Base-by-base conservation (phyloP, 2,329 filamentous ascomycete species). In the Aspergillaceae sp. region DNA sequence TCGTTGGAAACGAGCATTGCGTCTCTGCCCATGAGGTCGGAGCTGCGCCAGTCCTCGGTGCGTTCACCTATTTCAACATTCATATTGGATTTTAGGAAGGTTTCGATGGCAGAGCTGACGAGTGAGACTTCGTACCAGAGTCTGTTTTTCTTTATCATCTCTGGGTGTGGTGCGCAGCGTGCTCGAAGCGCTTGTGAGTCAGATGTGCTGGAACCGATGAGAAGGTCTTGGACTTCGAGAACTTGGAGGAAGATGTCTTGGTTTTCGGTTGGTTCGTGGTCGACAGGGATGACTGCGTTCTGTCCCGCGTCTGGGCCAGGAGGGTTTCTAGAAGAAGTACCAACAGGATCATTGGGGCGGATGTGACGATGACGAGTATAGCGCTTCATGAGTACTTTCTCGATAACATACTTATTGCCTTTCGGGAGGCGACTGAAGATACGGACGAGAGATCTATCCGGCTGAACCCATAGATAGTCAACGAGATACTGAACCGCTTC, bases 181-280 rank as follows among this genome's bases (percentile, higher is more conserved):
- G 61, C 62, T 33, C 60, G 59, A 29, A 65, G 51, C 3, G 57
- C 50, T 9, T 51, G 49, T 8, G 51, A 50, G 36, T 65, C 59
- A 1, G 49, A 40, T 1, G 48, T 36, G 33, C 52, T 48, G 32
- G 53, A 45, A 7, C 54, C 57, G 35, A 61, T 53, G 2, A 60
- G 36, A 5, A 72, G 56, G 29, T 64, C 61, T 47, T 71, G 69
- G 4, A 63, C 55, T 48, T 72, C 69, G 2, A 55, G 65, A 8
- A 70, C 51, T 47, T 68, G 63, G 1, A 67, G 50, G 45, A 58
- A 59, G 28, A 60, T 54, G 10, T 59, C 51, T 27, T 47, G 45
- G 10, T 43, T 27, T 11, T 50, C 30, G 19, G 34, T 29, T 29
- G 19, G 19, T 6, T n/a, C n/a, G 29, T 45, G 9, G 40, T 37